Base-by-base conservation (phyloP, 257 asterid species). In the Solanum virginianum region DNA sequence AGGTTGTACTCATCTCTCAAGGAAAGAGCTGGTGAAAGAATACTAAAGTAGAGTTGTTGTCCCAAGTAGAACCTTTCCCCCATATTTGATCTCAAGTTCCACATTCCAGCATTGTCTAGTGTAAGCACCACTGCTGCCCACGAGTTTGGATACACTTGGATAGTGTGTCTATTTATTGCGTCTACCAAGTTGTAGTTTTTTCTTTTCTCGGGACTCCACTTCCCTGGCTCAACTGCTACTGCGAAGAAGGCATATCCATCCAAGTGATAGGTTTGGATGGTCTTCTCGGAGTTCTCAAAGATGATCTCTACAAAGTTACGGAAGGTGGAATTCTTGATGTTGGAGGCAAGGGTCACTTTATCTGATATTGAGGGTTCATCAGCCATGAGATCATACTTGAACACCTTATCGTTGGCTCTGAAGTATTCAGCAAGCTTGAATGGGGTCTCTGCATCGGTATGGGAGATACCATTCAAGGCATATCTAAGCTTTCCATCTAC, bases 341-440 rank as follows among this genome's bases (percentile, higher is more conserved):
- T 81, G 20, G 71, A 36, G 36, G 22, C 57, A 26, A 81, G 3
- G 7, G 72, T 81, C 18, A 81, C 72, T 56, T 81, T 81, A 16
- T 57, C 70, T 22, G 39, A 12, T 5, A 10, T 22, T 36, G 39
- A 32, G n/a, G 60, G 60, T 14, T 41, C 41, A 3, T 83, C 85
- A 24, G 17, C 29, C 85, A 83, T 83, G 63, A 83, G 24, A 57
- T 83, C 63, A 41, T 83, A 83, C 85, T 83, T 66, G 80, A 83
- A 83, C 1, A 83, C 1, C 17, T 66, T 65, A 6, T 83, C 85
- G 1, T 41, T 39, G 63, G 26, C 51, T 39, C 74, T 63, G 6
- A 63, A 82, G 85, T 82, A 82, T 69, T 82, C 85, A 36, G 80
- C 85, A 1, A 82, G 85, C 51, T 82, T 82, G 47, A 82, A 82